These are phyloP conservation scores for Verticillium klebahnii DNA, from an alignment of 2,329 filamentous ascomycete species.

Conservation along the genomic window DNA sequence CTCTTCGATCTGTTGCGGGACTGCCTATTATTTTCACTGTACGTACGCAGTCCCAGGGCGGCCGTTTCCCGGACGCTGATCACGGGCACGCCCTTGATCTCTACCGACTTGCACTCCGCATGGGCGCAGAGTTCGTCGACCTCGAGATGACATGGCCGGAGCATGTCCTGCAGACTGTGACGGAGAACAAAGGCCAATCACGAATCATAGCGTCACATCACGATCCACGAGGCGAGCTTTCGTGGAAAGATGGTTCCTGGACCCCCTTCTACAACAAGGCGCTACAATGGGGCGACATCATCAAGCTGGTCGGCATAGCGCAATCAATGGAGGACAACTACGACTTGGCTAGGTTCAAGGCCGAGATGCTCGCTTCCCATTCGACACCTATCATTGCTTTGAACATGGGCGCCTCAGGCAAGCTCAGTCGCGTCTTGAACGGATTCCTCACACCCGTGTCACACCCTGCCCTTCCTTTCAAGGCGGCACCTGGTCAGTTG, in stretches of 20 bases:
- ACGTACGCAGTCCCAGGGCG: conserved; percentile 79
- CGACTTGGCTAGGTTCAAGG: conserved; percentile 75
- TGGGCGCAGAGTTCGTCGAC: conserved; percentile 90
- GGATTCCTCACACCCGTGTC: conserved; percentile 92
- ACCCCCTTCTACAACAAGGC: conserved; percentile 85
- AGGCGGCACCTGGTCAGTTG: conserved; percentile 89
- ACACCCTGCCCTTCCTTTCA: conserved; percentile 83
- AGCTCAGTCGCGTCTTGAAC: conserved; percentile 87
- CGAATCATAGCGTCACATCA: conserved; percentile 95
- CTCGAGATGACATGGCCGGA: conserved; percentile 84
- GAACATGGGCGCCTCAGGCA: conserved; percentile 88
- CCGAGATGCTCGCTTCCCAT: conserved; percentile 67
- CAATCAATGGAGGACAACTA: conserved; percentile 79
- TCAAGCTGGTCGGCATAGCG: conserved; percentile 89
- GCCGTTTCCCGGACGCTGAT: conserved; percentile 76
- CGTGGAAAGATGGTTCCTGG: conserved; percentile 93
- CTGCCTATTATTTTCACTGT: conserved; percentile 91
- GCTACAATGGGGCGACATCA: conserved; percentile 82
- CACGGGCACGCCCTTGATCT: conserved; percentile 67
- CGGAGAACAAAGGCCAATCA: conserved; percentile 63
- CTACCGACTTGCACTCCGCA: conserved; percentile 72
- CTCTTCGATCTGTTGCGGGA: conserved; percentile 66
- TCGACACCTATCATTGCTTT: conserved; percentile 85
- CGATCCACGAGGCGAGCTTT: conserved; percentile 72
- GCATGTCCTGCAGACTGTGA: conserved; percentile 65